Base-by-base conservation (phyloP, 2,329 filamentous ascomycete species). In the Hymenoscyphus fructigenus region DNA sequence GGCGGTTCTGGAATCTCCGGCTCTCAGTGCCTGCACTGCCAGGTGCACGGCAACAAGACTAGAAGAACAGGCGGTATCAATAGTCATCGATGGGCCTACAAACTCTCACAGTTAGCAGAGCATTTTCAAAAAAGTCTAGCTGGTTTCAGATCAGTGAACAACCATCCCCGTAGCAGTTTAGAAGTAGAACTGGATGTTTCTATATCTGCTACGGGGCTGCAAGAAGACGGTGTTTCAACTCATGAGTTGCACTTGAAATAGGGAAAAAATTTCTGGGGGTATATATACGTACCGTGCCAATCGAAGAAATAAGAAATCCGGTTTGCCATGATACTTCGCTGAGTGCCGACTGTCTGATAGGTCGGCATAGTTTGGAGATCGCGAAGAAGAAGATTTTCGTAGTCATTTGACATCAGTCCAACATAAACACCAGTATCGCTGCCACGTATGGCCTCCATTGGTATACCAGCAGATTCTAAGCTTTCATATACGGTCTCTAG, bases 21-120 rank as follows among this genome's bases (percentile, higher is more conserved):
- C 75, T 7, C 66, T 41, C 3, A 69, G 59, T 26, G 5, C 7
- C 53, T 66, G 66, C 9, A 66, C 60, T 12, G 70, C 74, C 29
- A 71, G 69, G 57, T 78, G 74, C 1, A 77, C 66, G 7, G 76
- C 77, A 1, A 76, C 73, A 5, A 79, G 61, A 47, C 73, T 60
- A 1, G 57, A 59, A 10, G 12, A 23, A 10, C 57, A 59, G 14
- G 57, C 57, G 26, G 57, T 59, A 10, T 59, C 57, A 9, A 59
- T 59, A 3, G 57, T 59, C n/a, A 59, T 23, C 1, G 57, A 59
- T 1, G 57, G 57, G 7, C n/a, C n/a, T n/a, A n/a, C n/a, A n/a
- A n/a, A n/a, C n/a, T n/a, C n/a, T n/a, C n/a, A n/a, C n/a, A n/a
- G n/a, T n/a, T n/a, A n/a, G n/a, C n/a, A n/a, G n/a, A n/a, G n/a